Evolutionary conservation across 176 grass and related monocot genomes (phyloP).

Genomic region (Elymus sibiricus): DNA sequence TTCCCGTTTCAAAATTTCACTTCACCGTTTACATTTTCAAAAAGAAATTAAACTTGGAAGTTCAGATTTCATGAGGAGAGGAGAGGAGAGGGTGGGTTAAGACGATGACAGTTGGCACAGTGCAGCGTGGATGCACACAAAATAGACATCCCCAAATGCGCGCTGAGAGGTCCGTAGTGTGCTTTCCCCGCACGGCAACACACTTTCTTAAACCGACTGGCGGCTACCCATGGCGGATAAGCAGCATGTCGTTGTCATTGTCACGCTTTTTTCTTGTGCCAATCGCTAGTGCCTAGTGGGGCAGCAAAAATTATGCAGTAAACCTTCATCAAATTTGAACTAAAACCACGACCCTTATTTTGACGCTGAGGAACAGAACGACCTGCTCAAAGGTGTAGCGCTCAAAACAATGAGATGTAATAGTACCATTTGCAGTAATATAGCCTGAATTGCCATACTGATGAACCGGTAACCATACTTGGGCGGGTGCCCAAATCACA

Average conservation of each 20-base stretch:
- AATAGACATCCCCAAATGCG: neutral
- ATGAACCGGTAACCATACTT: neutral
- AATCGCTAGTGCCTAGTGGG: neutral
- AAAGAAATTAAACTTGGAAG: neutral
- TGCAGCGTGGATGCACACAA: neutral
- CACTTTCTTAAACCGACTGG: neutral
- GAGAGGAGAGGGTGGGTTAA: neutral
- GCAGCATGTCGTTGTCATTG: conserved; percentile 16
- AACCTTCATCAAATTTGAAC: neutral
- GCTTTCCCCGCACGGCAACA: conserved; percentile 27
- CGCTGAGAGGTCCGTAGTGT: neutral
- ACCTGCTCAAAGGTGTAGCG: neutral
- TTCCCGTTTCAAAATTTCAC: neutral
- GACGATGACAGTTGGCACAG: neutral
- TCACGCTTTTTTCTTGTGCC: neutral
- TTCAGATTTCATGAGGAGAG: neutral
- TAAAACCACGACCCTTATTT: too few species aligned
- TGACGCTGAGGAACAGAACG: too few species aligned
- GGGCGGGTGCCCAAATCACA: neutral
- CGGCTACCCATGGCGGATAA: conserved; percentile 25
- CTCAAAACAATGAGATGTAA: neutral
- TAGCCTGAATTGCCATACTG: neutral
- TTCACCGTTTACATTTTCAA: neutral
- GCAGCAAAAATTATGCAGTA: neutral
- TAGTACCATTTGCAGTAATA: neutral